These are phyloP conservation scores for Marsdenia floribunda DNA, from an alignment of 257 asterid genomes.

Conservation along the genomic window DNA sequence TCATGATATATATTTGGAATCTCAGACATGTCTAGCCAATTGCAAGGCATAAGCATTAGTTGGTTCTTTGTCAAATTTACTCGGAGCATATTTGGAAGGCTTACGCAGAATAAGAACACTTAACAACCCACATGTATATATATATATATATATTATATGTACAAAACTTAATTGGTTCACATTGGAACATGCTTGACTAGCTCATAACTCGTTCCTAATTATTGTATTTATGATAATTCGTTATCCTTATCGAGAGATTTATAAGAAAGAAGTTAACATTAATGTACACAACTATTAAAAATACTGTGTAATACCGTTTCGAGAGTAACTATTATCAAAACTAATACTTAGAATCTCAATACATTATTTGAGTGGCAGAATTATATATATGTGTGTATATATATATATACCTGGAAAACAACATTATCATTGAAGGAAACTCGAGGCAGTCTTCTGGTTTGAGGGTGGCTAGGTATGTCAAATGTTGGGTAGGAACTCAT, in stretches of 20 bases:
- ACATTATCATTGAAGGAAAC: background rate
- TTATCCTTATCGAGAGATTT: no score
- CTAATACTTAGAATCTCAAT: background rate
- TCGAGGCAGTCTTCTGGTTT: conserved; percentile 5
- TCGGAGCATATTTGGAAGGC: background rate
- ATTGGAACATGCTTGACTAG: no score
- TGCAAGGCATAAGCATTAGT: background rate
- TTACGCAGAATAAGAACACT: background rate
- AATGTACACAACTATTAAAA: no score
- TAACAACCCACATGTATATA: background rate
- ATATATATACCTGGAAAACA: conserved; percentile 12
- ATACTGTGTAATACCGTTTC: no score
- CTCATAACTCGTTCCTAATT: no score
- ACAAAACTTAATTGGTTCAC: no score
- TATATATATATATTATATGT: background rate
- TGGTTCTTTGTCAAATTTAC: background rate
- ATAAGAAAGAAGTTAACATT: background rate
- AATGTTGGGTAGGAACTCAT: conserved; percentile 25
- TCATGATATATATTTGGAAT: background rate
- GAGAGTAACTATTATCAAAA: no score
- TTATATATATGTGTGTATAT: no score
- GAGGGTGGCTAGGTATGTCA: conserved; percentile 4
- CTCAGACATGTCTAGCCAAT: background rate
- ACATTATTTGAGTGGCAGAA: background rate
- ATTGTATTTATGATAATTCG: no score